Evolutionary conservation across 371 early-diverging fungal species (phyloP), one percentile per base, ranked within the genome.

Genomic region (Mucor circinelloides): DNA sequence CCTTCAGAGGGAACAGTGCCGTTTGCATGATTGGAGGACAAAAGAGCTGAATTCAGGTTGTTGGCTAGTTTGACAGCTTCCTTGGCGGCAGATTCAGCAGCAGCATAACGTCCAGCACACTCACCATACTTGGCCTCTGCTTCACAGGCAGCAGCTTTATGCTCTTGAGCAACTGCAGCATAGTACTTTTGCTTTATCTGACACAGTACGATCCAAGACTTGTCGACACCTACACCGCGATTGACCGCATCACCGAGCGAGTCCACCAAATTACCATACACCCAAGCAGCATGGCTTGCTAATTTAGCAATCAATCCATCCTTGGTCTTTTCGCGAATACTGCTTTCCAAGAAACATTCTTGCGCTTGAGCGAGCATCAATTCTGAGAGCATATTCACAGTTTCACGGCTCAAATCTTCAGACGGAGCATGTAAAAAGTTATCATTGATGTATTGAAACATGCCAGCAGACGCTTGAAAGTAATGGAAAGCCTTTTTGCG

Each of bases 371-470:
- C 94, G 52, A 97, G 83, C 95, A 95, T 95, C 38, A 96, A 76
- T 28, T 93, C 88, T 15, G 85, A 85, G 34, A 98, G 77, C 66
- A 93, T 81, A 63, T 93, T 93, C 63, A 97, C 91, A 0, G 94
- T 90, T 52, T 96, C 95, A 38, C 93, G 85, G 64, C 93, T 91
- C 64, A 99, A 74, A 78, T 99, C 99, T 15, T 90, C 84, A 2
- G 95, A 93, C 0, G 98, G 98, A 15, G 98, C 95, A 70, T 99
- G 98, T 55, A 97, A 77, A 81, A 98, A 97, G 78, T 97, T 97
- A 67, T 98, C 97, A 74, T 94, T 96, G 78, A 98, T 97, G 76
- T 92, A 97, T 57, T 89, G 82, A 83, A 94, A 96, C 72, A 95
- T 87, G 17, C 95, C 96, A 19, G 99, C 97, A 2, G 97, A 90